Evolutionary conservation across 1,284 basidiomycete species (phyloP).

Genomic region (Athelia psychrophila): DNA sequence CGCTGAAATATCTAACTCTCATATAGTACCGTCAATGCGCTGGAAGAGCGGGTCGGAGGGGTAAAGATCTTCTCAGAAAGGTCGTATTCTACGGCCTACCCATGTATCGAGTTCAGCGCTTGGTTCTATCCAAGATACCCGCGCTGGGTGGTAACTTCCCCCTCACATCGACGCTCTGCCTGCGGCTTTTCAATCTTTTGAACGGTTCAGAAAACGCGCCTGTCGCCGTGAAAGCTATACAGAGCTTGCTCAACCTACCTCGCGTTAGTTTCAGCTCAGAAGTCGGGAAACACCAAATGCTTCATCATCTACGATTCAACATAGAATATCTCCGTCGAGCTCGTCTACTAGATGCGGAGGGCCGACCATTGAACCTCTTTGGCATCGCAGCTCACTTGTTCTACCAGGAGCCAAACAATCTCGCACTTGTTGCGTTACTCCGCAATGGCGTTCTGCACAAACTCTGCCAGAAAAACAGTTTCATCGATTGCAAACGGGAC

Average conservation of each 20-base stretch:
- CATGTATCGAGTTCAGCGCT: conserved; percentile 57
- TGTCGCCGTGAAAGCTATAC: conserved; percentile 46
- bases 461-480: conserved; percentile 41
- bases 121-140: conserved; percentile 62
- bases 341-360: conserved; percentile 48
- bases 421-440: conserved; percentile 58
- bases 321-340: conserved; percentile 65
- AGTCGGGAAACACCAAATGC: conserved; percentile 48
- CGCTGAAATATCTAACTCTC: background rate
- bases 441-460: conserved; percentile 56
- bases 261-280: conserved; percentile 55
- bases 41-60: conserved; percentile 66
- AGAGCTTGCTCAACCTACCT: conserved; percentile 51
- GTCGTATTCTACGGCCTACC: conserved; percentile 70
- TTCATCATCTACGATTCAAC: conserved; percentile 67
- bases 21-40: conserved; percentile 67
- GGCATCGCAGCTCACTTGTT: conserved; percentile 17
- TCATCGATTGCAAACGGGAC: conserved; percentile 41
- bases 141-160: conserved; percentile 63
- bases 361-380: conserved; percentile 58
- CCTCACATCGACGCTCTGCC: conserved; percentile 58
- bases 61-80: conserved; percentile 66
- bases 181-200: conserved; percentile 63
- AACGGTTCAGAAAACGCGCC: conserved; percentile 53
- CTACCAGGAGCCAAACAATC: conserved; percentile 66